phyloP scores from a whole-genome alignment of 163 green algal species.

The Volvox carteri region DNA sequence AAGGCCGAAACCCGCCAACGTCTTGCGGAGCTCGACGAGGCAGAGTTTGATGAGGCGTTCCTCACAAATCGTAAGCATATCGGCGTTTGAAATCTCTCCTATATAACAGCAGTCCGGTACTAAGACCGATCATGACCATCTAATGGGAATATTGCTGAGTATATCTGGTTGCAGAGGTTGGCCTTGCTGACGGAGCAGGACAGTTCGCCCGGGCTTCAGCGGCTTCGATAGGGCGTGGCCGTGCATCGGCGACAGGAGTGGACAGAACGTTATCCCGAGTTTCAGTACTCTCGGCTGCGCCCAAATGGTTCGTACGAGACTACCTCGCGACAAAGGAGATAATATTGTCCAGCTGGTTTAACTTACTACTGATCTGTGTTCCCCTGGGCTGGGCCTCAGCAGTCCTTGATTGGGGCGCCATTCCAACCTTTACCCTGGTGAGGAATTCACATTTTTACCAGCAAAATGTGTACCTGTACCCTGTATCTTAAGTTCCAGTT shows the following conservation, averaged over 20 bases:
- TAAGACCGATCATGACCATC: no score
- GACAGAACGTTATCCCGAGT: slow-evolving; percentile 33
- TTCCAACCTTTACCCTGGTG: slow-evolving; percentile 40
- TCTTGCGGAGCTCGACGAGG: not conserved
- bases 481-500: no score
- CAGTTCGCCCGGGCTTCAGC: not conserved
- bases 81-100: no score
- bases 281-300: slow-evolving; percentile 1
- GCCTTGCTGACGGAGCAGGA: not conserved
- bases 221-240: not conserved
- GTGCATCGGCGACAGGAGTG: not conserved
- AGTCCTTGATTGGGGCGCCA: slow-evolving; percentile 1
- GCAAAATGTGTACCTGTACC: no score
- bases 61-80: slow-evolving; percentile 3
- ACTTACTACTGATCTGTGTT: slow-evolving; percentile 35
- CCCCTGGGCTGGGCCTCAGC: slow-evolving; percentile 25
- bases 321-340: slow-evolving; percentile 50
- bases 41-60: not conserved
- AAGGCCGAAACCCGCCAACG: slow-evolving; percentile 12
- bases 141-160: not conserved
- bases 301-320: slow-evolving; percentile 46
- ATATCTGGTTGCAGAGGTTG: not conserved
- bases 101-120: no score
- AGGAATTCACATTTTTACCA: no score
- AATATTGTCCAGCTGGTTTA: slow-evolving; percentile 26